Percentiles rank a stretch among this genome's conserved stretches.
Conservation (phyloP, 1,139 yeast species). For the Yamadazyma atmosphaerica region DNA sequence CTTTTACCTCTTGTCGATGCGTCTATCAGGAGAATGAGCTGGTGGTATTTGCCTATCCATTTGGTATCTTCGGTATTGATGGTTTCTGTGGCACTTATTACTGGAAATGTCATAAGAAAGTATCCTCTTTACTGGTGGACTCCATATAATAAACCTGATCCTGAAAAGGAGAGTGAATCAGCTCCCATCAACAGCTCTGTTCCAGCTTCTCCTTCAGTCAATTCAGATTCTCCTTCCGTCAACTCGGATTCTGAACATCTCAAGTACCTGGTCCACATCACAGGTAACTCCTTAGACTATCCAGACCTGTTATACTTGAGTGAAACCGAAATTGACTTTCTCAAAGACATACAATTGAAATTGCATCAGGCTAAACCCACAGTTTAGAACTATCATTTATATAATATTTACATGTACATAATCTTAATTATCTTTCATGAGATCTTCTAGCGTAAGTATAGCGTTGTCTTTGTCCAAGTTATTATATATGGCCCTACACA, state of each 20-base stretch:
- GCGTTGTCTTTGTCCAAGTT: conserved; percentile 57
- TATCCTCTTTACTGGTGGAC: conserved; percentile 73
- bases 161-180: conserved; percentile 5
- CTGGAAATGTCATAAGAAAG: conserved; percentile 54
- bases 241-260: too few relatives aligned
- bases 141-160: conserved; percentile 19
- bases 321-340: conserved; percentile 1
- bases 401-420: conserved; percentile 3
- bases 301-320: background rate
- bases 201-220: too few relatives aligned
- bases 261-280: background rate
- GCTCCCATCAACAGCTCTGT: too few relatives aligned
- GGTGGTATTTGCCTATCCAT: conserved; percentile 69
- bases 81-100: conserved; percentile 51
- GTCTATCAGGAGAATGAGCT: conserved; percentile 50
- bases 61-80: conserved; percentile 52
- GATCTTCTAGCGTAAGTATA: conserved; percentile 57
- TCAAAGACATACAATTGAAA: conserved; percentile 2
- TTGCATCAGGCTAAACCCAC: background rate
- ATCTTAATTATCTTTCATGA: conserved; percentile 16
- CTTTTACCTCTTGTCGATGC: conserved; percentile 56
- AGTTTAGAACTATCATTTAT: background rate
- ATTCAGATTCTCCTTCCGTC: too few relatives aligned
- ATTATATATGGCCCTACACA: conserved; percentile 59
- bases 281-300: background rate